A percentile compares a stretch with the other conserved stretches of the same genome.
Evolutionary conservation across 2,329 filamentous ascomycete species (phyloP).

Genomic region (Diplodia corticola): DNA sequence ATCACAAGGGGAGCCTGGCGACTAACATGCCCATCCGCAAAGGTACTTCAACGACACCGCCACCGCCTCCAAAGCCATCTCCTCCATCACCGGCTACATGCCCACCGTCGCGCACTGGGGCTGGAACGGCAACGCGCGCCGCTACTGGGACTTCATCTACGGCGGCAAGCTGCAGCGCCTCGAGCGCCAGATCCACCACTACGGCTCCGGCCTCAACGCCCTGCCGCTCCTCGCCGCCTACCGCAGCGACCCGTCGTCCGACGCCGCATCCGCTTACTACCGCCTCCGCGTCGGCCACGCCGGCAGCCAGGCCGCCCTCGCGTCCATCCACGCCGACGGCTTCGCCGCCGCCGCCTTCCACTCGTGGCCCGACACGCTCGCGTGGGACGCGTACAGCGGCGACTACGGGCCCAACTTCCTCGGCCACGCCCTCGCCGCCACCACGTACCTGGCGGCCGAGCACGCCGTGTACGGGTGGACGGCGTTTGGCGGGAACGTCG

Average conservation of each 20-base stretch:
- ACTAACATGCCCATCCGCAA: too few relatives aligned
- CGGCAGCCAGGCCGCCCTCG: constrained; percentile 54
- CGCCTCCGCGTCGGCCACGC: constrained; percentile 57
- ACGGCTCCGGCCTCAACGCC: constrained; percentile 60
- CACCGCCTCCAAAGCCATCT: constrained; percentile 55
- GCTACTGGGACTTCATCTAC: constrained; percentile 60
- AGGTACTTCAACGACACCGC: constrained; percentile 51
- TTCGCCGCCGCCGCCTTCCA: constrained; percentile 60
- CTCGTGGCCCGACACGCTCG: constrained; percentile 56
- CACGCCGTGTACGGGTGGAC: constrained; percentile 50
- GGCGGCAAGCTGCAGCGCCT: constrained; percentile 45
- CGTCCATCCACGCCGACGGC: constrained; percentile 57
- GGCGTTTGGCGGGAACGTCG: constrained; percentile 50
- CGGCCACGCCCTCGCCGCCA: constrained; percentile 52
- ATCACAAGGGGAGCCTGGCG: too few relatives aligned
- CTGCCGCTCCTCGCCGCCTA: constrained; percentile 57
- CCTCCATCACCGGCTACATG: constrained; percentile 58
- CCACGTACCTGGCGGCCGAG: constrained; percentile 49
- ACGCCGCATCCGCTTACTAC: constrained; percentile 44
- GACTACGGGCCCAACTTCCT: constrained; percentile 60
- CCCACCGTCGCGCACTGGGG: constrained; percentile 62
- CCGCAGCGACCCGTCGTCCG: constrained; percentile 41
- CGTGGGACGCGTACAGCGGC: constrained; percentile 58
- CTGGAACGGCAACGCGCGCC: constrained; percentile 59
- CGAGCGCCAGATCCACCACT: constrained; percentile 60